A percentile compares a stretch with the other conserved stretches of the same genome.
These are phyloP conservation scores for Hortaea werneckii DNA, from an alignment of 2,329 filamentous ascomycete genomes.

Conservation along the genomic window DNA sequence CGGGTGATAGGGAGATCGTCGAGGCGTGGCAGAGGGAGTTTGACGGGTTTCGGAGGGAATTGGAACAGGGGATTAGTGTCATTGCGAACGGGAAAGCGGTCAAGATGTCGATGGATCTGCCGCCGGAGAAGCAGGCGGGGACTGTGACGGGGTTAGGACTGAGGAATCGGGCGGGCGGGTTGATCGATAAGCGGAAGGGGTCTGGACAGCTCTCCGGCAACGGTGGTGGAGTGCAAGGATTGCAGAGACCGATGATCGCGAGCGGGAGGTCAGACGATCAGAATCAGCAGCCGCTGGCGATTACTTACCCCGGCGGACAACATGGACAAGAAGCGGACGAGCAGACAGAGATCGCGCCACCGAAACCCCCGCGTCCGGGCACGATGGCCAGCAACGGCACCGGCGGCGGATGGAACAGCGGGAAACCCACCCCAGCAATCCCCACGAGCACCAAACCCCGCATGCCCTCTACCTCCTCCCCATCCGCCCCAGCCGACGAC, in stretches of 20 bases:
- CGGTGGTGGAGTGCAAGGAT: background rate
- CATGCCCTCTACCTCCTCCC: conserved; percentile 9
- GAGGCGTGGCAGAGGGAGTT: conserved; percentile 55
- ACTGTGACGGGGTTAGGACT: conserved; percentile 39
- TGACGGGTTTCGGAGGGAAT: conserved; percentile 52
- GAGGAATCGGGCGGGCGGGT: conserved; percentile 26
- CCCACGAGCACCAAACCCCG: conserved; percentile 16
- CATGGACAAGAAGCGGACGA: conserved; percentile 7
- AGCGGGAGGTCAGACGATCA: no score
- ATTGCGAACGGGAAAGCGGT: conserved; percentile 59
- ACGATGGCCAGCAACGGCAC: conserved; percentile 2
- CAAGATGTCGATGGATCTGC: conserved; percentile 44
- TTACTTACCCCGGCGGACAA: no score
- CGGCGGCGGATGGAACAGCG: no score
- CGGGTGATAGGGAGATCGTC: conserved; percentile 62
- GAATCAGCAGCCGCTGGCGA: no score
- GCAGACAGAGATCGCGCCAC: conserved; percentile 23
- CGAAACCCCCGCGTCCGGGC: conserved; percentile 24
- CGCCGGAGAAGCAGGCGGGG: conserved; percentile 33
- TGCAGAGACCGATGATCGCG: no score
- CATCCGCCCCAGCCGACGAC: conserved; percentile 1
- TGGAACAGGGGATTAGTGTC: conserved; percentile 52
- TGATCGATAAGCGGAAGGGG: background rate
- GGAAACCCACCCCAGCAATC: conserved; percentile 9
- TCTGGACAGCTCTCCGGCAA: background rate